Conservation (phyloP, 1,139 yeast genomes). For the Nakaseomyces delphensis region DNA sequence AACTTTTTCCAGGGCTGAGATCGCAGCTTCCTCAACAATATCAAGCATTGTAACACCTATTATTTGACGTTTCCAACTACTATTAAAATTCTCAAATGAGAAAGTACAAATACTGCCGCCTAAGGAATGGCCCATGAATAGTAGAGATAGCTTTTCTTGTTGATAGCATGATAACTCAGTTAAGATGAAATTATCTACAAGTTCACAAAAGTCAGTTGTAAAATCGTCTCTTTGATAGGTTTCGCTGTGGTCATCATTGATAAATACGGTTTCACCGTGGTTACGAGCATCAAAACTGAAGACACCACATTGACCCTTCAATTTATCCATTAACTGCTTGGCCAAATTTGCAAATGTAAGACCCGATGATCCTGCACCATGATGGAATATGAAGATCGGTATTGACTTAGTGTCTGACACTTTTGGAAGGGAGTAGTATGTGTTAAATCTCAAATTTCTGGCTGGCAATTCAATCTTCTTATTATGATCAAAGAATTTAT, state of each 20-base stretch:
- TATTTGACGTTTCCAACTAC: slow-evolving; percentile 28
- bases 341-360: slow-evolving; percentile 61
- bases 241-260: slow-evolving; percentile 22
- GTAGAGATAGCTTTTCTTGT: slow-evolving; percentile 29
- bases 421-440: slow-evolving; percentile 52
- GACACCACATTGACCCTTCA: slow-evolving; percentile 40
- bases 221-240: slow-evolving; percentile 47
- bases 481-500: slow-evolving; percentile 35
- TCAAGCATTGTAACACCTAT: slow-evolving; percentile 73
- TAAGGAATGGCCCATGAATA: slow-evolving; percentile 80
- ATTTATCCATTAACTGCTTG: slow-evolving; percentile 28
- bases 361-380: slow-evolving; percentile 92
- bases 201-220: slow-evolving; percentile 45
- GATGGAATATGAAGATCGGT: slow-evolving; percentile 68
- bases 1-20: slow-evolving; percentile 60
- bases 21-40: slow-evolving; percentile 90
- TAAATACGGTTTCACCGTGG: slow-evolving; percentile 51
- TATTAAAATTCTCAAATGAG: slow-evolving; percentile 31
- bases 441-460: slow-evolving; percentile 39
- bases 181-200: slow-evolving; percentile 37
- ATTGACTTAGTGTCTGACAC: slow-evolving; percentile 27
- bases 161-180: slow-evolving; percentile 26
- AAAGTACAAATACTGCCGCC: slow-evolving; percentile 82
- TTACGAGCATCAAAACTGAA: slow-evolving; percentile 75
- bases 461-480: slow-evolving; percentile 24